A percentile compares a stretch with the other conserved stretches of the same genome.
phyloP scores from a whole-genome alignment of 129 eudicot genomes.

The Lactuca sativa region DNA sequence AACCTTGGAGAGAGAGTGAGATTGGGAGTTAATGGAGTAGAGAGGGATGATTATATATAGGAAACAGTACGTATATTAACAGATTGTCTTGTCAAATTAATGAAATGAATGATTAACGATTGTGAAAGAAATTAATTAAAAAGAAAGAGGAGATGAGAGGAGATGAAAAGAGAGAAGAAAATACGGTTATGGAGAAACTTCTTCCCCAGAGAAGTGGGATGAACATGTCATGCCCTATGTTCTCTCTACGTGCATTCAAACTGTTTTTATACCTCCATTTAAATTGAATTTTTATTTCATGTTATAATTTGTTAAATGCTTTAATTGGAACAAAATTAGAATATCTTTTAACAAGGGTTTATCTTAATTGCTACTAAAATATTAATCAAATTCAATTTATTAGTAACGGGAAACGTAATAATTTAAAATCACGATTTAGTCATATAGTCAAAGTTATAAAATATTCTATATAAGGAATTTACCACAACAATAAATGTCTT shows the following conservation, averaged over 20 bases:
- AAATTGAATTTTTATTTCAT: not conserved
- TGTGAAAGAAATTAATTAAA: constrained; percentile 8
- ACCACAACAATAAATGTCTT: not conserved
- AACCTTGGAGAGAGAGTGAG: not conserved
- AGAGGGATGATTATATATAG: constrained; percentile 12
- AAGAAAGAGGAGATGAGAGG: not conserved
- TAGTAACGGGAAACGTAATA: not conserved
- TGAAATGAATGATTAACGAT: constrained; percentile 19
- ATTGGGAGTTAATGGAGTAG: not conserved
- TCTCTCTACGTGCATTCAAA: not conserved
- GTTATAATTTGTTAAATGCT: too few relatives aligned
- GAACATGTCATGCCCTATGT: constrained; percentile 18
- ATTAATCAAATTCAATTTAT: not conserved
- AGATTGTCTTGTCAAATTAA: constrained; percentile 19
- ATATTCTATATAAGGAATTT: not conserved
- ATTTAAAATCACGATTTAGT: not conserved
- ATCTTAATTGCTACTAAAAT: not conserved
- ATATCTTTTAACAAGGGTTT: too few relatives aligned
- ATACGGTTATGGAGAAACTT: constrained; percentile 21
- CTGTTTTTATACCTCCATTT: constrained; percentile 13
- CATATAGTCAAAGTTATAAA: not conserved
- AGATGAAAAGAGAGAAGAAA: not conserved
- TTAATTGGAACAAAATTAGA: too few relatives aligned
- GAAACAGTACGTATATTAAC: not conserved
- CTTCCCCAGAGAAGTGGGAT: constrained; percentile 27